Base-by-base conservation (phyloP, 768 basidiomycete genomes). In the Pholiota conissans region DNA sequence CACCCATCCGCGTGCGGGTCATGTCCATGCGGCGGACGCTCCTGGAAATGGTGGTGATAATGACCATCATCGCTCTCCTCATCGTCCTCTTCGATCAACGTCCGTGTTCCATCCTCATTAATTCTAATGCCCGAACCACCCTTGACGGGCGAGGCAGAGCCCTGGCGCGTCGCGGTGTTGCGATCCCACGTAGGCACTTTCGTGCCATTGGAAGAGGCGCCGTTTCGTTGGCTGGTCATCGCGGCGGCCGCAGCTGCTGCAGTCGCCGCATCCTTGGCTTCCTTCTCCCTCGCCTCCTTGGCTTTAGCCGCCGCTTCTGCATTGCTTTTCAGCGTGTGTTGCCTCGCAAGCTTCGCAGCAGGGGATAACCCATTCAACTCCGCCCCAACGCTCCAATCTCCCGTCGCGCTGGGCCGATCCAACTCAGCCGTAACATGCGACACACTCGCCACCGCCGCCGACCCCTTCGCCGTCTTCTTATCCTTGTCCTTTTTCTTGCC, bases 251-350 rank as follows among this genome's bases (percentile, higher is more conserved):
- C 75, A 0, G 75, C 77, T 14, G 78, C 80, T 2, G 77, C 61
- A 24, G 50, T 47, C 32, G n/a, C 42, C 6, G 46, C 55, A 20
- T 51, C 63, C 59, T 9, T 81, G 16, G 51, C 59, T 7, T 58
- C 59, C 49, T 52, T 56, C n/a, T 84, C 84, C 52, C 78, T 74
- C 57, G 69, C 67, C 42, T 80, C 83, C 68, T 84, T 84, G 14
- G 82, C 84, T 65, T 73, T 80, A 0, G 86, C 88, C 27, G 88
- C 89, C 14, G 87, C 89, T 69, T 89, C 89, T 9, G 90, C 90
- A 62, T 91, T 92, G 55, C 82, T 91, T 77, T 89, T 92, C 59
- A 97, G 83, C 4, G 95, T 97, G 71, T 96, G 94, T 69, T 95
- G 92, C 39, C 95, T 70, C 1, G 92, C 94, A 10, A 96, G 80